phyloP scores from a whole-genome alignment of 768 basidiomycete genomes.

The Multifurca ochricompacta region DNA sequence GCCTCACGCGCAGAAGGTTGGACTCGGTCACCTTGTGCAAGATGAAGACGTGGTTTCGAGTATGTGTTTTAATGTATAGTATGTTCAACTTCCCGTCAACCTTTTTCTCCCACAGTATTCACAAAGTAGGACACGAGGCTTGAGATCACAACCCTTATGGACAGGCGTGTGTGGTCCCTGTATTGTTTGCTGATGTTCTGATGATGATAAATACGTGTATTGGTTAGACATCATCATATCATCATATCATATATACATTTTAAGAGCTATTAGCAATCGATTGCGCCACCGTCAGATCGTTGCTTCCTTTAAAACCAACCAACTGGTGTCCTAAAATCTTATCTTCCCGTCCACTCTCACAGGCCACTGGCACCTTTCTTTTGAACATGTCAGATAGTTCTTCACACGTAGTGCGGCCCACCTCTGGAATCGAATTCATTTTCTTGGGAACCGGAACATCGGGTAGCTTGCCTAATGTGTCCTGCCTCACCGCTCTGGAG shows the following conservation, averaged over 20 bases:
- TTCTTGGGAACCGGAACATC: slow-evolving; percentile 84
- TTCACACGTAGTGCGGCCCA: neutral
- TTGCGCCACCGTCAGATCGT: too few relatives aligned
- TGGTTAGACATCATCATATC: too few relatives aligned
- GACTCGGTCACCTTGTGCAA: slow-evolving; percentile 71
- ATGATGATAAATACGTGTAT: too few relatives aligned
- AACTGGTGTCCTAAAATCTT: too few relatives aligned
- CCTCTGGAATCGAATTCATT: slow-evolving; percentile 48
- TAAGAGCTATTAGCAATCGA: too few relatives aligned
- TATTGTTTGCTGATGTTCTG: neutral
- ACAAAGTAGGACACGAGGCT: slow-evolving; percentile 24
- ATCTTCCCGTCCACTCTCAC: too few relatives aligned
- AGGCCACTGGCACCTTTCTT: too few relatives aligned
- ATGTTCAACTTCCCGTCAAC: neutral
- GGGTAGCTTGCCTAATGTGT: slow-evolving; percentile 56
- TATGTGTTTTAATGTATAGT: slow-evolving; percentile 33
- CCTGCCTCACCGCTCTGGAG: slow-evolving; percentile 68
- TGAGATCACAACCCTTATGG: too few relatives aligned
- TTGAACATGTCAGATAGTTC: neutral
- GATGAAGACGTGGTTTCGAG: slow-evolving; percentile 89
- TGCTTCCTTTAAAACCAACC: too few relatives aligned
- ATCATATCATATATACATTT: too few relatives aligned
- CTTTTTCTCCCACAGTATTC: slow-evolving; percentile 27
- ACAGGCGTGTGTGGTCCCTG: neutral
- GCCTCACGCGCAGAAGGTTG: slow-evolving; percentile 92